These are phyloP conservation scores for Arachis monticola DNA, from an alignment of 331 rosid genomes.

Conservation along the genomic window DNA sequence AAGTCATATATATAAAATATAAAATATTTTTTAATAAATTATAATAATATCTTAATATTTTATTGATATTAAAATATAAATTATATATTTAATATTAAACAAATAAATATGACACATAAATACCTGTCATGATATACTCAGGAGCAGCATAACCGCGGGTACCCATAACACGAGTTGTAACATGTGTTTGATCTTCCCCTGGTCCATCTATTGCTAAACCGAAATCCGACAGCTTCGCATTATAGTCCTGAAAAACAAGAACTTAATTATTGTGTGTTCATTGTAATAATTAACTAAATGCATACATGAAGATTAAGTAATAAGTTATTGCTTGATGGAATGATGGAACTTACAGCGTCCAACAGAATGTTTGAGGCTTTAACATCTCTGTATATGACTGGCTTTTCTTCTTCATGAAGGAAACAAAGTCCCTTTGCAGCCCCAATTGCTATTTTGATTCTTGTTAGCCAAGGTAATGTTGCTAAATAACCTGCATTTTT, in stretches of 20 bases:
- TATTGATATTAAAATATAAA: too few relatives aligned
- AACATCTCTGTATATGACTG: constrained; percentile 86
- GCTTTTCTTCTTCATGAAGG: constrained; percentile 85
- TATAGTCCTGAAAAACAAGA: constrained; percentile 60
- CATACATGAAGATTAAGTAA: background rate
- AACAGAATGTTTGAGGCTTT: constrained; percentile 89
- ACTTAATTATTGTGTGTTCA: background rate
- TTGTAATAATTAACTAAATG: background rate
- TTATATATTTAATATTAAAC: too few relatives aligned
- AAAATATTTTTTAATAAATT: too few relatives aligned
- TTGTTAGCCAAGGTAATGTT: constrained; percentile 87
- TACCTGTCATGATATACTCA: constrained; percentile 86
- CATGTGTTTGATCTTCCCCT: constrained; percentile 66
- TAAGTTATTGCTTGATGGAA: constrained; percentile 8
- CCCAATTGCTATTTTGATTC: constrained; percentile 82
- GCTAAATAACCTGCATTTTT: constrained; percentile 74
- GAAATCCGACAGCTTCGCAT: constrained; percentile 86
- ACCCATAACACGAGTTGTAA: constrained; percentile 82
- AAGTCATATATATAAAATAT: too few relatives aligned
- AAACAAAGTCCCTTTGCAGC: constrained; percentile 92
- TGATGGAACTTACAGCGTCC: constrained; percentile 57
- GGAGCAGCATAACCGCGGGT: constrained; percentile 98
- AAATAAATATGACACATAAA: background rate
- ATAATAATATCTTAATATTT: too few relatives aligned
- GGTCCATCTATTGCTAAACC: constrained; percentile 92